phyloP scores from a whole-genome alignment of 2,329 filamentous ascomycete genomes.

The Epichloe aotearoae region DNA sequence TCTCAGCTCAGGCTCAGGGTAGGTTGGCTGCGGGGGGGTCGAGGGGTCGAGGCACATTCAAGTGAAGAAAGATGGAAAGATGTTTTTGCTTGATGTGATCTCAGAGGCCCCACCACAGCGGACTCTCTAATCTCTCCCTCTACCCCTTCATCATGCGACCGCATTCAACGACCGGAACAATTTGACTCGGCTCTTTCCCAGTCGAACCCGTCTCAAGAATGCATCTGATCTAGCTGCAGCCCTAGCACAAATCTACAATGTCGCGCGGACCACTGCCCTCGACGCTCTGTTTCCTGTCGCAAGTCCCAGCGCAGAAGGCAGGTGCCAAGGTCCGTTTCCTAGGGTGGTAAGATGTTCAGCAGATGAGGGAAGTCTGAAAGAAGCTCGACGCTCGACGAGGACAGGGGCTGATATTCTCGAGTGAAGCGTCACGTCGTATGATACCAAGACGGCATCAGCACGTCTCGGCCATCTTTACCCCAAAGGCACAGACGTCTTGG shows the following conservation, averaged over 20 bases:
- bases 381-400: not conserved
- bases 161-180: no score
- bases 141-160: no score
- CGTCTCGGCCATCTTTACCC: slow-evolving; percentile 57
- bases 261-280: slow-evolving; percentile 50
- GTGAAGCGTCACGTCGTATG: slow-evolving; percentile 37
- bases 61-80: not conserved
- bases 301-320: slow-evolving; percentile 35
- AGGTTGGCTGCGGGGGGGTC: not conserved
- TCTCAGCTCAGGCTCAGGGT: not conserved
- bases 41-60: not conserved
- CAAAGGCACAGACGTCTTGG: slow-evolving; percentile 28
- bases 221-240: not conserved
- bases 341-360: slow-evolving; percentile 56
- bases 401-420: not conserved
- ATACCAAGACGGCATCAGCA: slow-evolving; percentile 43
- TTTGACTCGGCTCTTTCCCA: no score
- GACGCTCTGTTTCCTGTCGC: slow-evolving; percentile 49
- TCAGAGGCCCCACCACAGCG: not conserved
- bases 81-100: no score
- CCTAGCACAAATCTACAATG: slow-evolving; percentile 22
- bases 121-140: no score
- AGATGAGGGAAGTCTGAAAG: not conserved
- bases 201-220: no score
- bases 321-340: slow-evolving; percentile 82